Base-by-base conservation (phyloP, 257 asterid species). In the Nyctanthes arbortristis region DNA sequence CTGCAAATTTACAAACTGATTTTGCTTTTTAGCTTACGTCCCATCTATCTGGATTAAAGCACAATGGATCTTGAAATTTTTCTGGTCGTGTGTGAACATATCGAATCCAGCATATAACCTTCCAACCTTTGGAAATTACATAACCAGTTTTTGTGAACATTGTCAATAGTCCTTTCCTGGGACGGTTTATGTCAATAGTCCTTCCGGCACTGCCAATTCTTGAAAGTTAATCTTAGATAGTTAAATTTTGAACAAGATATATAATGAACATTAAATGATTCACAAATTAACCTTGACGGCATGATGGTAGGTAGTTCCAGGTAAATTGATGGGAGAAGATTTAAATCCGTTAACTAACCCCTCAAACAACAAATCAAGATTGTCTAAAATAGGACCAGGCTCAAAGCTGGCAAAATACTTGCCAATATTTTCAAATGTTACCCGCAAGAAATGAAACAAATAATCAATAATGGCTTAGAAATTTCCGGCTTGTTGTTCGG, bases 11-110 rank as follows among this genome's bases (percentile, higher is more conserved):
- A 14, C 24, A 0, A 2, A 69, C 28, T 18, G 13, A n/a, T 36
- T 65, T 65, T 29, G 4, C 7, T 40, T 4, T 30, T 5, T 31
- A 6, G 20, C 89, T 77, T 77, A 82, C 93, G 16, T 81, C 73
- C 91, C 91, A 88, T 74, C 91, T 67, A 20, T 88, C 89, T 1
- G 95, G 88, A 43, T 85, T 88, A 63, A 88, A 88, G 45, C 80
- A 16, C 75, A 78, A 22, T 0, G 91, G 91, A 65, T 88, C 86
- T 18, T 83, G 87, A 68, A 83, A 88, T 74, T 79, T 58, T 35
- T 81, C 84, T 1, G 95, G 85, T 73, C 78, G 59, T 7, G 81
- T 71, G 28, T 88, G 95, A 31, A 81, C 69, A 70, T 88, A 81
- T 31, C 95, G 82, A n/a, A 70, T 4, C 95, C 91, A 85, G 66